Base-by-base conservation (phyloP, 192 early-diverging fungal genomes). In the Dissophora globulifera region DNA sequence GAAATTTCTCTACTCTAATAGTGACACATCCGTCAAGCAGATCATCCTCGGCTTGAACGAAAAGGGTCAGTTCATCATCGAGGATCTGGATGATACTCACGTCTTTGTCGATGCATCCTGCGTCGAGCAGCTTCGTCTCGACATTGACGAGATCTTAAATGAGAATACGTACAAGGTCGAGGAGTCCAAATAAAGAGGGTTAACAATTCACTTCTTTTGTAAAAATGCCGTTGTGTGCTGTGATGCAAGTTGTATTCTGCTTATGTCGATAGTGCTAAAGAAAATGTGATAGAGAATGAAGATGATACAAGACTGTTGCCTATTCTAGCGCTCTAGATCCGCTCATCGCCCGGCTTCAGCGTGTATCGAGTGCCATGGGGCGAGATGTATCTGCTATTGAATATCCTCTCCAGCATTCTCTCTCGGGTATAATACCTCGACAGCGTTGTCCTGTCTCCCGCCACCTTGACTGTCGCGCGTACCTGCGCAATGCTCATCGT, bases 11-110 rank as follows among this genome's bases (percentile, higher is more conserved):
- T 42, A 30, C 20, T 58, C 40, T 43, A 1, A 45, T 63, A 91
- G 93, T 70, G 93, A 95, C 58, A 82, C 85, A 4, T 87, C 90
- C 12, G 90, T 92, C 17, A 93, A 92, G 67, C 87, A 90, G 69
- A 87, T 95, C 17, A 84, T 95, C 59, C 54, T 91, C 22, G 85
- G 85, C 26, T 78, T 95, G 46, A 86, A 95, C 74, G 75, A 86
- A 61, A 83, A 86, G 29, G 50, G 64, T 19, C 78, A 87, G 31
- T 92, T 95, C 63, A 88, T 95, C n/a, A 90, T 95, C 49, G 89
- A 92, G 66, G 92, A 95, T 53, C 76, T 95, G 16, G 93, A 95
- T 80, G 90, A 87, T 7, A 93, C 89, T 0, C 93, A 95, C 65
- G 64, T 95, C 53, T 92, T 93, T 62, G 87, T 95, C 35, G 88